These are phyloP conservation scores for Magnaporthales sp. DNA, from an alignment of 2,329 filamentous ascomycete species.

Conservation along the genomic window DNA sequence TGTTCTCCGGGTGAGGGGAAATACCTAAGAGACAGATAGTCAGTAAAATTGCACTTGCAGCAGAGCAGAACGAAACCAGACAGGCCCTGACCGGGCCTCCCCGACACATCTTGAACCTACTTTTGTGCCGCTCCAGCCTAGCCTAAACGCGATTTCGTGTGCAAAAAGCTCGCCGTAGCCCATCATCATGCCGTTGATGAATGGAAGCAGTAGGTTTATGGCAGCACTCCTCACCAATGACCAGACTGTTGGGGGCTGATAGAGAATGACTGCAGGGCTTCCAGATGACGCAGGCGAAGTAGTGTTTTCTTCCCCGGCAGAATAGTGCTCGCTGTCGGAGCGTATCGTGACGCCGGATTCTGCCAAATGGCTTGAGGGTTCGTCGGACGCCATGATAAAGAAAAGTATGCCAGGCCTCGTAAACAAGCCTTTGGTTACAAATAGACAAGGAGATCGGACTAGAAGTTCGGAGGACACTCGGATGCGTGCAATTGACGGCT, in stretches of 20 bases:
- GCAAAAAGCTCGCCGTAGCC: constrained; percentile 96
- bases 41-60: neutral
- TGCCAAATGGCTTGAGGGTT: constrained; percentile 46
- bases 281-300: constrained; percentile 53
- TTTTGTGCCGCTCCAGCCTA: constrained; percentile 93
- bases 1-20: constrained; percentile 50
- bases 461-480: neutral
- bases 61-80: neutral
- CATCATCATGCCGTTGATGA: constrained; percentile 96
- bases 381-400: constrained; percentile 44
- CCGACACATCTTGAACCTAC: constrained; percentile 38
- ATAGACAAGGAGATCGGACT: neutral
- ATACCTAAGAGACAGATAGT: constrained; percentile 33
- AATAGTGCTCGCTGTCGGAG: constrained; percentile 80
- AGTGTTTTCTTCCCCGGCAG: constrained; percentile 52
- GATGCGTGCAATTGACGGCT: neutral
- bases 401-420: too few relatives aligned
- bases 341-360: constrained; percentile 69
- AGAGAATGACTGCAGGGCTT: constrained; percentile 69
- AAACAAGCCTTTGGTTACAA: neutral
- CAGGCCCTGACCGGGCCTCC: neutral
- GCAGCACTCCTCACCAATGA: constrained; percentile 77
- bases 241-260: constrained; percentile 83
- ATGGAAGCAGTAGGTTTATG: constrained; percentile 92
- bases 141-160: constrained; percentile 84